Evolutionary conservation across 2,329 filamentous ascomycete species (phyloP).

Genomic region (Xylariales sp.): DNA sequence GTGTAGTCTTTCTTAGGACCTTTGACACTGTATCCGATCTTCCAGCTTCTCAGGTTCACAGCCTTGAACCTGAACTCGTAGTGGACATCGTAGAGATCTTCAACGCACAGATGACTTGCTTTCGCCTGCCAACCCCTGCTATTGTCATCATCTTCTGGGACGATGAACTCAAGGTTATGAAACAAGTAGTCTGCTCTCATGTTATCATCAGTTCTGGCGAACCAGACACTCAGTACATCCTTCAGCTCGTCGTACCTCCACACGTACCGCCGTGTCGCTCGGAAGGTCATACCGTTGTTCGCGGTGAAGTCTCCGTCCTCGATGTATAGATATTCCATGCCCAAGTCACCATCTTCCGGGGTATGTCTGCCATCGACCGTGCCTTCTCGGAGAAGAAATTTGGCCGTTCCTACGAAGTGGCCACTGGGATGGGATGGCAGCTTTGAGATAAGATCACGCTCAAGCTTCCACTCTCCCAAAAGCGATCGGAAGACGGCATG

Average conservation of each 20-base stretch:
- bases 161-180: constrained; percentile 63
- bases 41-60: constrained; percentile 54
- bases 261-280: constrained; percentile 62
- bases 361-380: constrained; percentile 46
- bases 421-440: constrained; percentile 58
- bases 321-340: constrained; percentile 62
- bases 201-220: constrained; percentile 59
- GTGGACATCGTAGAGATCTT: constrained; percentile 66
- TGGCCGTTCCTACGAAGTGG: constrained; percentile 58
- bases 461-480: constrained; percentile 64
- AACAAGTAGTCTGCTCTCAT: constrained; percentile 67
- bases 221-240: constrained; percentile 68
- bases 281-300: constrained; percentile 50
- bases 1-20: constrained; percentile 73
- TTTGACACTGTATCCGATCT: constrained; percentile 59
- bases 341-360: constrained; percentile 26
- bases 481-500: constrained; percentile 66
- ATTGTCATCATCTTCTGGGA: constrained; percentile 21
- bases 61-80: constrained; percentile 63
- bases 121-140: constrained; percentile 55
- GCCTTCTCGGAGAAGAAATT: constrained; percentile 58
- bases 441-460: constrained; percentile 49
- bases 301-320: constrained; percentile 63
- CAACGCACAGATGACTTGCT: constrained; percentile 64
- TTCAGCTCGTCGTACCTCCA: constrained; percentile 62